Base-by-base conservation (phyloP, 108 stramenopile species). In the Nitzschia sp. region DNA sequence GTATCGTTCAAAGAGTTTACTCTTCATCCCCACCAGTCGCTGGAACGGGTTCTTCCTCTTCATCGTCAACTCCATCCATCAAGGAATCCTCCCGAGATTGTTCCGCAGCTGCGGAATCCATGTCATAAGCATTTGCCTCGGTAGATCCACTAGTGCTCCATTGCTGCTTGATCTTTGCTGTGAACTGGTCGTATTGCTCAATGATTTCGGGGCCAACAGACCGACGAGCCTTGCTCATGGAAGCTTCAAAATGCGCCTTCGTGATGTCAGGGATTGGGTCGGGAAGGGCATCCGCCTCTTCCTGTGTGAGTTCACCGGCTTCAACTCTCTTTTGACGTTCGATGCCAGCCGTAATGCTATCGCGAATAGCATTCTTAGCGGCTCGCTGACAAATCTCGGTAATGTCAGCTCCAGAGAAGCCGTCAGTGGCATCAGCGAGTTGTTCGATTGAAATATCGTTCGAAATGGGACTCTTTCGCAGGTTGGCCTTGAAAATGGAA, bases 341-440 rank as follows among this genome's bases (percentile, higher is more conserved):
- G 55, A 91, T 91, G 38, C 81, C 96, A 0, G 87, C 91, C 5
- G 81, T 79, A 50, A 97, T 93, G 64, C 91, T 81, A 50, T 96
- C 96, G 45, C 95, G 88, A 66, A 98, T 94, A 28, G 96, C 95
- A 76, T 94, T 94, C 87, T 97, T 98, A 15, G 96, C 93, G 1
- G 96, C 95, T 44, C 94, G 85, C 68, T 96, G 95, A 68, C 96
- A 97, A 64, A 98, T 97, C 75, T 96, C 98, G 35, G 96, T 92
- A 70, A 98, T 95, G 75, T 98, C 98, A 6, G 98, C 96, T 33
- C 98, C 98, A 48, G 95, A 94, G 70, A 97, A 97, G 9, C 96
- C 96, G 28, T 96, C 93, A 8, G 95, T 96, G 3, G 85, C 88
- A 32, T 91, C 85, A 0, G 95, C 92, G 22, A 98, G 76, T 34